A percentile compares a stretch with the other conserved stretches of the same genome.
Conservation (phyloP, 306 rosid genomes). For the Quercus aquifolioides region DNA sequence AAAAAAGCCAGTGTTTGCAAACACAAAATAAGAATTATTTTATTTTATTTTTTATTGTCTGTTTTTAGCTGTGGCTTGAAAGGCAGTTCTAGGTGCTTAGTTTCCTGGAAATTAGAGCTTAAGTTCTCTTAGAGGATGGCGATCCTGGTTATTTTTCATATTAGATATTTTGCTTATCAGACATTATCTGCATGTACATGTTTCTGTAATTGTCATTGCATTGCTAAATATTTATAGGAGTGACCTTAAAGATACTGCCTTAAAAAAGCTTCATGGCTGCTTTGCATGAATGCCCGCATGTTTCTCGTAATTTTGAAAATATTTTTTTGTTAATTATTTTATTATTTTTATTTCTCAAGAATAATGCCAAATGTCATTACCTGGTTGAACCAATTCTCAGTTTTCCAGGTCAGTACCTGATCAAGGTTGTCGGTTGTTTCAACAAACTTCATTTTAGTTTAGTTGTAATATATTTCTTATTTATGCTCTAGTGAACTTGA, state of each 20-base stretch:
- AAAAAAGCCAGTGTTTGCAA: too few species aligned
- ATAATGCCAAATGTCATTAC: constrained; percentile 1
- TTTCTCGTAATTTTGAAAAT: constrained; percentile 1
- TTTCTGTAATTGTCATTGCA: not conserved
- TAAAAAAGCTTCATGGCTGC: constrained; percentile 22
- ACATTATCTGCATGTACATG: not conserved
- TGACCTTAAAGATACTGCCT: constrained; percentile 15
- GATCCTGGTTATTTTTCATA: constrained; percentile 1
- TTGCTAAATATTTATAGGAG: not conserved
- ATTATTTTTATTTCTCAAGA: not conserved
- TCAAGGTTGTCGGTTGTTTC: not conserved
- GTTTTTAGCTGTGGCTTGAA: not conserved
- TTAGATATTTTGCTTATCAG: not conserved
- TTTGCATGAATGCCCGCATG: not conserved
- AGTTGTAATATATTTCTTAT: not conserved
- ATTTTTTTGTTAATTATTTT: not conserved
- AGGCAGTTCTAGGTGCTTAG: constrained; percentile 3
- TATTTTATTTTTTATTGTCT: not conserved
- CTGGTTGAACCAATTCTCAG: constrained; percentile 9
- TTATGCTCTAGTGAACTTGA: constrained; percentile 2
- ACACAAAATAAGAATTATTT: too few species aligned
- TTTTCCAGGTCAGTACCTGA: constrained; percentile 20
- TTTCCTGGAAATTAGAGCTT: not conserved
- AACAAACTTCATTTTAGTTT: not conserved
- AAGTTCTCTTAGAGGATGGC: not conserved